phyloP scores from a whole-genome alignment of 2,329 filamentous ascomycete genomes.

The Sclerotinia borealis region DNA sequence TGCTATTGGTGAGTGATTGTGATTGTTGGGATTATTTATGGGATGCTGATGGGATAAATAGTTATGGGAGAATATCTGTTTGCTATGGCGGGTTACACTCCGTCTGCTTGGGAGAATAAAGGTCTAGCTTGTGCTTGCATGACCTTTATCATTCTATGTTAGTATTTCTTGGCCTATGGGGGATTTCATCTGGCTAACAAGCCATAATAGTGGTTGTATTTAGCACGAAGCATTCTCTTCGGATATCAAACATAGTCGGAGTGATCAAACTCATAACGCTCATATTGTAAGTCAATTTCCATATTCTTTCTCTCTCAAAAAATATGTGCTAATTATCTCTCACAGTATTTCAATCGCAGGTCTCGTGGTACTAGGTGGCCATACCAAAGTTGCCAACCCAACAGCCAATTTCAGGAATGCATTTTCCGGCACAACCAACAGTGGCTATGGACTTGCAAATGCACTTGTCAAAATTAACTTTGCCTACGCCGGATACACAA shows the following conservation, averaged over 20 bases:
- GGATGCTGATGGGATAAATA: constrained; percentile 5
- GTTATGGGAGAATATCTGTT: constrained; percentile 60
- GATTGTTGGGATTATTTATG: not conserved
- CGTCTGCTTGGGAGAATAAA: constrained; percentile 58
- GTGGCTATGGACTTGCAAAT: constrained; percentile 47
- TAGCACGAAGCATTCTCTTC: constrained; percentile 52
- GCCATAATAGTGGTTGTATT: constrained; percentile 38
- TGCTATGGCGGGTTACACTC: constrained; percentile 44
- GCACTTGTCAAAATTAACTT: constrained; percentile 55
- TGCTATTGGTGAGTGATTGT: constrained; percentile 41
- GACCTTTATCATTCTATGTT: constrained; percentile 40
- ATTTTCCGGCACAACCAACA: constrained; percentile 43
- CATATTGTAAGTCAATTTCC: constrained; percentile 41
- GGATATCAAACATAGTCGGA: constrained; percentile 50
- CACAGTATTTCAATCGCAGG: constrained; percentile 49
- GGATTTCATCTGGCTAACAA: not conserved
- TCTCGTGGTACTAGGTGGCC: constrained; percentile 55
- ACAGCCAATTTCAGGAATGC: constrained; percentile 48
- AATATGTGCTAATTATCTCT: not conserved
- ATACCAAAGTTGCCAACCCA: constrained; percentile 45
- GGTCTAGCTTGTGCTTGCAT: constrained; percentile 53
- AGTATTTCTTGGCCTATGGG: constrained; percentile 23
- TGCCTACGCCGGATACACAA: constrained; percentile 51
- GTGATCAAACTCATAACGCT: constrained; percentile 55
- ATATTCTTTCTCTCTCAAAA: not conserved